A percentile compares a stretch with the other conserved stretches of the same genome.
phyloP scores from a whole-genome alignment of 2,329 filamentous ascomycete genomes.

The Pseudogymnoascus sp. region DNA sequence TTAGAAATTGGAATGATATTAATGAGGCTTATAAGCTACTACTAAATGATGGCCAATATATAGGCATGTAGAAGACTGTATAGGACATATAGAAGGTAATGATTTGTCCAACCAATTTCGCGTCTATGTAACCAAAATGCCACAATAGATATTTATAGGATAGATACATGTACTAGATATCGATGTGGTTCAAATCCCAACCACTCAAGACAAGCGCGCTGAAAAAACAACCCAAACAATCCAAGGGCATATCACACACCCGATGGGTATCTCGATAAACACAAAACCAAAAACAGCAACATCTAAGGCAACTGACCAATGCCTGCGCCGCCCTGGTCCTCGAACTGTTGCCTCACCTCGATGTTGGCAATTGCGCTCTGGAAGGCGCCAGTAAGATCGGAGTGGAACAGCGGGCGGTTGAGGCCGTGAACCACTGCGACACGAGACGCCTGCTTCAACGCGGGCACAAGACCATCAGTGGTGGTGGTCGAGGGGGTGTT shows the following conservation, averaged over 20 bases:
- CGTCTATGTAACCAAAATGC: not conserved
- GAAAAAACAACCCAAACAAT: slow-evolving; percentile 7
- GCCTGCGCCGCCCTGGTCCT: slow-evolving; percentile 21
- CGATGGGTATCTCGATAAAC: not conserved
- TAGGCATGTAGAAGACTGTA: not conserved
- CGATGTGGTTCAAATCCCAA: not conserved
- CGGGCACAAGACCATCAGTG: slow-evolving; percentile 17
- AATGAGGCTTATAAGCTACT: not conserved
- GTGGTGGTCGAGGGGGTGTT: slow-evolving; percentile 1
- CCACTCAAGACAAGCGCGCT: not conserved
- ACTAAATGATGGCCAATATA: slow-evolving; percentile 3
- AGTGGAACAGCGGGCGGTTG: slow-evolving; percentile 86
- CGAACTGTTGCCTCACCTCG: slow-evolving; percentile 41
- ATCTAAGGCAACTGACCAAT: slow-evolving; percentile 16
- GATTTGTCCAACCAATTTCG: not conserved
- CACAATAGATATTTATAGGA: not conserved
- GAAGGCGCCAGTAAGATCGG: slow-evolving; percentile 81
- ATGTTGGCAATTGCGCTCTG: slow-evolving; percentile 80
- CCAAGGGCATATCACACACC: not conserved
- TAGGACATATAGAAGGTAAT: not conserved
- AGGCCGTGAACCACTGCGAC: slow-evolving; percentile 71
- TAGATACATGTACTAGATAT: slow-evolving; percentile 4
- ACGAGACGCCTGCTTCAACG: slow-evolving; percentile 32
- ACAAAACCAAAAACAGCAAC: not conserved
- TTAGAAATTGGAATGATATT: slow-evolving; percentile 1